Evolutionary conservation across 2,329 filamentous ascomycete species (phyloP).

Genomic region (Diaporthe eres): DNA sequence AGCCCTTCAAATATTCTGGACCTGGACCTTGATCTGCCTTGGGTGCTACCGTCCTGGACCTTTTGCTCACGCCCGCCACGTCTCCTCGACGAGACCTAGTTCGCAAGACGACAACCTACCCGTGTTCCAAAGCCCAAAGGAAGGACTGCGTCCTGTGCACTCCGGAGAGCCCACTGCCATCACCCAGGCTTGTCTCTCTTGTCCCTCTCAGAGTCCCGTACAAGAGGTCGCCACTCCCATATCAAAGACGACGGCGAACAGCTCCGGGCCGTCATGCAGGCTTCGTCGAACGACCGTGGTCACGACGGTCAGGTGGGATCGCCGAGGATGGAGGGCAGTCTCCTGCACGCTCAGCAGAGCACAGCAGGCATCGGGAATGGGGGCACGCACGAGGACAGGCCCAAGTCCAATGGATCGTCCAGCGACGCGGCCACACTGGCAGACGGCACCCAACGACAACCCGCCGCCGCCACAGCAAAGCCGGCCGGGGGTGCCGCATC

Average conservation of each 20-base stretch:
- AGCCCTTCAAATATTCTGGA: slow-evolving; percentile 9
- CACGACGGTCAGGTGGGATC: background rate
- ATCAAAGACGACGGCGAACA: background rate
- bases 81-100: background rate
- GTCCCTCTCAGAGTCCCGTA: background rate
- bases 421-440: slow-evolving; percentile 20
- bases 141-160: background rate
- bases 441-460: slow-evolving; percentile 5
- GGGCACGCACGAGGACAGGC: background rate
- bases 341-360: slow-evolving; percentile 6
- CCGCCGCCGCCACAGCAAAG: background rate
- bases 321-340: background rate
- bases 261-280: background rate
- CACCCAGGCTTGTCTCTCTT: background rate
- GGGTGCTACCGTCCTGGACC: background rate
- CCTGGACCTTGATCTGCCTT: slow-evolving; percentile 7
- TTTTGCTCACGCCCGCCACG: background rate
- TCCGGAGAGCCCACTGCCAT: background rate
- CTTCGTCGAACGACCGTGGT: background rate
- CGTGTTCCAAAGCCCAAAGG: background rate
- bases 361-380: slow-evolving; percentile 2
- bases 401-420: slow-evolving; percentile 8
- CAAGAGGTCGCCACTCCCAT: background rate
- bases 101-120: background rate
- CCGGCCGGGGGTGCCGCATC: background rate